Evolutionary conservation across 1,284 basidiomycete genomes (phyloP).

Genomic region (Ganoderma multipileum): DNA sequence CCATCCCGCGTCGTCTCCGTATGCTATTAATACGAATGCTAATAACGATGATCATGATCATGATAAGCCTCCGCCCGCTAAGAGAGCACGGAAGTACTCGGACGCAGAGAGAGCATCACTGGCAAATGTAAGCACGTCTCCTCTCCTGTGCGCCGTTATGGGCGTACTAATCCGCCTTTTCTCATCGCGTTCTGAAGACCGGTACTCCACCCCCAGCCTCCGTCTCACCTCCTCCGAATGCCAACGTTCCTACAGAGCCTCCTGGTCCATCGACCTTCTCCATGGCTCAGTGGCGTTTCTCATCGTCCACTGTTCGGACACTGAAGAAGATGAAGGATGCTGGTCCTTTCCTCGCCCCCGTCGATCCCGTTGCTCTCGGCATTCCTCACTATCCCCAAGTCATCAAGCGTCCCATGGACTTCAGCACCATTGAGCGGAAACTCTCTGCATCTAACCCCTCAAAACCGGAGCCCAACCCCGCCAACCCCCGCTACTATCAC

Average conservation of each 20-base stretch:
- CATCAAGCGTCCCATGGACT: constrained; percentile 94
- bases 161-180: constrained; percentile 60
- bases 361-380: constrained; percentile 89
- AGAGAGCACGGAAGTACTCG: constrained; percentile 61
- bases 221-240: constrained; percentile 38
- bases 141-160: constrained; percentile 53
- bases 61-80: constrained; percentile 73
- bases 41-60: constrained; percentile 56
- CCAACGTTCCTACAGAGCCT: constrained; percentile 17
- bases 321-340: constrained; percentile 92
- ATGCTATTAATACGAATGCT: constrained; percentile 48
- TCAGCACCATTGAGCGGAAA: constrained; percentile 94
- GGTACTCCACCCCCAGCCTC: constrained; percentile 66
- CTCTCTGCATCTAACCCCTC: constrained; percentile 78
- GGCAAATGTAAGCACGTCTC: constrained; percentile 64
- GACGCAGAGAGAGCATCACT: constrained; percentile 61
- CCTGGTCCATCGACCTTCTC: constrained; percentile 54
- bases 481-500: constrained; percentile 75
- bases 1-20: constrained; percentile 48
- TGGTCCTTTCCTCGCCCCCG: constrained; percentile 84
- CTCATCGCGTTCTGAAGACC: constrained; percentile 58
- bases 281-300: constrained; percentile 81
- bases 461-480: constrained; percentile 73
- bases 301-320: constrained; percentile 79
- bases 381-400: constrained; percentile 93